Base-by-base conservation (phyloP, 2,329 filamentous ascomycete species). In the Pseudophaeomoniella oleicola region DNA sequence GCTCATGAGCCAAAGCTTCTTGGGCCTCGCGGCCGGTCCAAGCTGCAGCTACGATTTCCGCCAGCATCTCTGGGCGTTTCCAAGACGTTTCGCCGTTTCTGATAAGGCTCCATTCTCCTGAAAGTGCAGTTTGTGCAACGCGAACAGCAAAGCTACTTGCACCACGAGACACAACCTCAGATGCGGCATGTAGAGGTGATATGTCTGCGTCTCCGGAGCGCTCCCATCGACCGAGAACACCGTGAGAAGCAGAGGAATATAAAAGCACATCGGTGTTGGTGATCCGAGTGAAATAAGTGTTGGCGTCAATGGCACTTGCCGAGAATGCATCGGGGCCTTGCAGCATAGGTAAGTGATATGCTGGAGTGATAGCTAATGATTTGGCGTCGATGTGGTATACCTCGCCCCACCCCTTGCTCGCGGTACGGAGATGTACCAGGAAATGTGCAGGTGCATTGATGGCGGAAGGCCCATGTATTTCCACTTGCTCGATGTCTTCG, bases 211-310 rank as follows among this genome's bases (percentile, higher is more conserved):
- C 55, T 15, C 67, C 58, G 31, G 59, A 37, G 16, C 80, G 54
- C 2, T 71, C 58, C 84, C 85, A 94, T 37, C 76, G 72, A 11
- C 75, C 81, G 19, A 94, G 65, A 29, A 86, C 61, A n/a, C 70
- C 76, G 46, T 87, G 75, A 1, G 84, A 90, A 17, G 67, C 66
- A 0, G 86, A 92, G 2, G 83, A 84, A 4, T 83, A 69, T 16
- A 94, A 66, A 18, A 71, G 66, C 2, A 85, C 67, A 50, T 93
- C 83, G 5, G 80, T 74, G 19, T 76, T 65, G 0, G 83, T 86
- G 42, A 90, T 67, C 40, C 87, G 76, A 2, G 82, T 87, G 54
- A 96, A 94, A 62, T 85, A 94, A 5, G 94, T 79, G 49, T 90
- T 87, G 14, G 81, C 76, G 40, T 78, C 81, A 30, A 74, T 71